Evolutionary conservation across 108 stramenopile genomes (phyloP).

Genomic region (Schizochytrium sp.): DNA sequence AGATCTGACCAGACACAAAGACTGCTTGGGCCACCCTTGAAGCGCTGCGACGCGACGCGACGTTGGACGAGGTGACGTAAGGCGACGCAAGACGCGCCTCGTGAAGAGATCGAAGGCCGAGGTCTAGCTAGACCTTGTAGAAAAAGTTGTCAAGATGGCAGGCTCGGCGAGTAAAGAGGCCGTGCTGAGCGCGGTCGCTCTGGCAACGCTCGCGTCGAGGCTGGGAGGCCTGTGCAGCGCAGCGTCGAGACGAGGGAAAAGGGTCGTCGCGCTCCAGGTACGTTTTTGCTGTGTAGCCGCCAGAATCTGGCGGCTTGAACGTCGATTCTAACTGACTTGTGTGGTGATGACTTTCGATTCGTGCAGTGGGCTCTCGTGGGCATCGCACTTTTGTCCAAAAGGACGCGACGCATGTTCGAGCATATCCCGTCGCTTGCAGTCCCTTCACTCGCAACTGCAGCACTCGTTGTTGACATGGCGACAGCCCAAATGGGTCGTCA

Average conservation of each 20-base stretch:
- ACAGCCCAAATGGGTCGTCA: background rate
- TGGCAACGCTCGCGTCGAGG: background rate
- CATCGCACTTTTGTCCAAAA: background rate
- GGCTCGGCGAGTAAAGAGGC: background rate
- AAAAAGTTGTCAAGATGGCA: background rate
- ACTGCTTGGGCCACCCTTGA: too few species aligned
- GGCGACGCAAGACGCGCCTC: too few species aligned
- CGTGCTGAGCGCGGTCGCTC: background rate
- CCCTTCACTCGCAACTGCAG: background rate
- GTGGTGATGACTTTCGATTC: too few species aligned
- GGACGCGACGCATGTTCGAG: background rate
- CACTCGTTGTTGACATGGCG: background rate
- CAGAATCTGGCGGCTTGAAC: too few species aligned
- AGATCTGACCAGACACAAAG: too few species aligned
- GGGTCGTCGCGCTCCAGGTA: background rate
- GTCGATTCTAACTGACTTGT: too few species aligned
- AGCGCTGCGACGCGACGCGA: too few species aligned
- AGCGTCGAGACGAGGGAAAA: background rate
- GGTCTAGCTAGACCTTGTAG: background rate
- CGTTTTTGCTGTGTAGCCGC: background rate
- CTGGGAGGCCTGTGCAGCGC: background rate
- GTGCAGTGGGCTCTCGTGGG: background rate
- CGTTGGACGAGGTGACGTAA: too few species aligned
- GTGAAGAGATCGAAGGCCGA: too few species aligned
- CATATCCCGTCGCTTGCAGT: background rate